Evolutionary conservation across 306 rosid species (phyloP).

Genomic region (Castanopsis chinensis): DNA sequence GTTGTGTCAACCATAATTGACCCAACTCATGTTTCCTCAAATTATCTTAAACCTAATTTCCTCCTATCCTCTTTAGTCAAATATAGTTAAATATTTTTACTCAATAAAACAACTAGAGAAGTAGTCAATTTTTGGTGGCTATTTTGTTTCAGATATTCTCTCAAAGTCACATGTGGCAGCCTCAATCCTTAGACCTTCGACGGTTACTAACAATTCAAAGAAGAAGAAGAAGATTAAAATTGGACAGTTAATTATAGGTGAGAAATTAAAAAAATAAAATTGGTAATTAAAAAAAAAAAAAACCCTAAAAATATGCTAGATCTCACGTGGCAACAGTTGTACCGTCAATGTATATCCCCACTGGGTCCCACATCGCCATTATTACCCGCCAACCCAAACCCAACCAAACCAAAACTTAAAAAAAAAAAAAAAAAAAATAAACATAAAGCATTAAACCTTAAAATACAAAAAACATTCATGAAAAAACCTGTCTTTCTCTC

Average conservation of each 20-base stretch:
- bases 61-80: too few species aligned
- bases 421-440: neutral
- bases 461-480: neutral
- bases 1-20: too few species aligned
- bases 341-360: constrained; percentile 16
- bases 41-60: too few species aligned
- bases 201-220: too few species aligned
- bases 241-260: neutral
- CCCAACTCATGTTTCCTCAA: too few species aligned
- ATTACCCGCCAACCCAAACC: constrained; percentile 39
- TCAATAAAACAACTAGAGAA: too few species aligned
- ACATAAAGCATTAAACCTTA: neutral
- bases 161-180: neutral
- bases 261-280: neutral
- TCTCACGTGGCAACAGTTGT: constrained; percentile 34
- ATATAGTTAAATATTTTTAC: too few species aligned
- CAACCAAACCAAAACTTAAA: neutral
- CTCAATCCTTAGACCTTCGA: too few species aligned
- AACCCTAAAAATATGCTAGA: constrained; percentile 22
- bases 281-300: neutral
- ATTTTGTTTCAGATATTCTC: neutral
- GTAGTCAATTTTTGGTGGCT: constrained; percentile 10
- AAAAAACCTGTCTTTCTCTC: neutral
- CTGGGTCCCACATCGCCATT: constrained; percentile 45
- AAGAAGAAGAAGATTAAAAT: too few species aligned